These are phyloP conservation scores for Candida anutae DNA, from an alignment of 1,139 yeast genomes.

Conservation along the genomic window DNA sequence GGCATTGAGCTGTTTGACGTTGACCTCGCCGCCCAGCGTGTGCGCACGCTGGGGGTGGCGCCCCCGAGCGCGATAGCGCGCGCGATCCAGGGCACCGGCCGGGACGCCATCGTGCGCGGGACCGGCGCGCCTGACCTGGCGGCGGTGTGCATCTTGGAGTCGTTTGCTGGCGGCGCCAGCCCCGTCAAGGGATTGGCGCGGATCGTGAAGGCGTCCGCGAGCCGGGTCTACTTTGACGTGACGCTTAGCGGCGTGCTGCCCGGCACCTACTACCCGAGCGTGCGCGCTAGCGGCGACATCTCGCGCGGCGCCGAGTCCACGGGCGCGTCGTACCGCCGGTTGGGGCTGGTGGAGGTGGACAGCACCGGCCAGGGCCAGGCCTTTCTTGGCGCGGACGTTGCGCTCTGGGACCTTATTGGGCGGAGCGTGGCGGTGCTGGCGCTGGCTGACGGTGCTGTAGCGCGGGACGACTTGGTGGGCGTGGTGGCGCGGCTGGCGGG, in stretches of 20 bases:
- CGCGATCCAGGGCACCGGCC: constrained; percentile 64
- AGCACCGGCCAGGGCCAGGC: constrained; percentile 45
- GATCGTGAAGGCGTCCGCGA: constrained; percentile 58
- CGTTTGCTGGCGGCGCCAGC: constrained; percentile 44
- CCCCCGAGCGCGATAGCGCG: constrained; percentile 66
- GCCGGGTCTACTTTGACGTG: constrained; percentile 58
- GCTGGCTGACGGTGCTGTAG: constrained; percentile 27
- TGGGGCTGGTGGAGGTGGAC: constrained; percentile 36
- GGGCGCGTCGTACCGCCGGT: constrained; percentile 43
- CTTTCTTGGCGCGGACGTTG: constrained; percentile 51
- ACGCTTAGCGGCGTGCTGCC: constrained; percentile 63
- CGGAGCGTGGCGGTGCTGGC: constrained; percentile 60
- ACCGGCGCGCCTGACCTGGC: constrained; percentile 84
- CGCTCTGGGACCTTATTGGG: constrained; percentile 66
- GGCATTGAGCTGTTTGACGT: constrained; percentile 44
- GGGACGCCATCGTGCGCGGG: constrained; percentile 88
- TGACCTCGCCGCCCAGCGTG: constrained; percentile 49
- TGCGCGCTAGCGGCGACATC: constrained; percentile 68
- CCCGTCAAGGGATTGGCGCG: constrained; percentile 87
- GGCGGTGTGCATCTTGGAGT: constrained; percentile 84
- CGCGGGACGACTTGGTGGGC: constrained; percentile 55
- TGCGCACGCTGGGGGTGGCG: constrained; percentile 53
- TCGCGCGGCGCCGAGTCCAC: constrained; percentile 67
- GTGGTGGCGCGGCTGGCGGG: constrained; percentile 97
- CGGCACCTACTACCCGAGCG: constrained; percentile 63